Conservation (phyloP, 2,329 filamentous ascomycete genomes). For the Trichoderma atroviride region DNA sequence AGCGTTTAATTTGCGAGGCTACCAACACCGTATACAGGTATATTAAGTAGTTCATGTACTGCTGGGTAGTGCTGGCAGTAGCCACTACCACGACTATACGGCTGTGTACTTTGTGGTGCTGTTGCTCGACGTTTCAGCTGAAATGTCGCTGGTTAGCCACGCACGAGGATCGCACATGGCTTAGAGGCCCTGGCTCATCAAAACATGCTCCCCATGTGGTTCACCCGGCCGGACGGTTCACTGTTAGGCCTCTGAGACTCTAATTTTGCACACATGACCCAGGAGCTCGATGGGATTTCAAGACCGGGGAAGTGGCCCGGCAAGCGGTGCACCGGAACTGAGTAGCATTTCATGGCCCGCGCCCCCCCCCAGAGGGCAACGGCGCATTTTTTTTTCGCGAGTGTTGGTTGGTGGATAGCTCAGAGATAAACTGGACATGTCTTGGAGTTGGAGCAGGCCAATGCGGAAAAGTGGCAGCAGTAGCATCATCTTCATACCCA, state of each 20-base stretch:
- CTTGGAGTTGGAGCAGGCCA: slow-evolving; percentile 9
- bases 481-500: slow-evolving; percentile 23
- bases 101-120: not conserved
- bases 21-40: slow-evolving; percentile 4
- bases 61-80: not conserved
- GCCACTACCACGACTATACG: not conserved
- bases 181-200: slow-evolving; percentile 17
- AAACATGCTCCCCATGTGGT: slow-evolving; percentile 23
- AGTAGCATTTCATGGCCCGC: slow-evolving; percentile 16
- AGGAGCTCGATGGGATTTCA: slow-evolving; percentile 23
- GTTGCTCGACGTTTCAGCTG: not conserved
- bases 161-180: slow-evolving; percentile 26
- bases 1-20: slow-evolving; percentile 2
- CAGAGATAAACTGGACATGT: slow-evolving; percentile 12
- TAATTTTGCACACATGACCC: slow-evolving; percentile 35
- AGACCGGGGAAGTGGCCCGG: slow-evolving; percentile 31
- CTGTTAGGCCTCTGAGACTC: slow-evolving; percentile 30
- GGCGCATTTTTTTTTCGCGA: not conserved
- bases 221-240: slow-evolving; percentile 36
- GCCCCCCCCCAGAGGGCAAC: slow-evolving; percentile 7
- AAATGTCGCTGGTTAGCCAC: not conserved
- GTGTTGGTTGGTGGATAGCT: slow-evolving; percentile 16
- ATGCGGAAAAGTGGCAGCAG: slow-evolving; percentile 3
- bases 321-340: slow-evolving; percentile 20
- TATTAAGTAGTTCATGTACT: not conserved